These are phyloP conservation scores for Helianthus annuus DNA, from an alignment of 129 eudicot species.

Conservation along the genomic window HanXRQr2.0-SUNRISE NC_035449.2:179238833-179239332, in stretches of 20 bases:
- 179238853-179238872: no score
- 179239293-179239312: slow-evolving; percentile 65
- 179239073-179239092: slow-evolving; percentile 51
- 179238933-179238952: no score
- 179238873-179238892: no score
- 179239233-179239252: slow-evolving; percentile 49
- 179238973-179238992: not conserved
- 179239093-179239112: slow-evolving; percentile 48
- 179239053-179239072: slow-evolving; percentile 1
- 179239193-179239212: slow-evolving; percentile 44
- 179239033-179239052: not conserved
- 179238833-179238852: no score
- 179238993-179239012: not conserved
- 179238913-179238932: no score
- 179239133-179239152: slow-evolving; percentile 63
- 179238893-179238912: no score
- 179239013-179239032: not conserved
- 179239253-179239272: slow-evolving; percentile 64
- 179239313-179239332: slow-evolving; percentile 65
- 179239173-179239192: slow-evolving; percentile 60
- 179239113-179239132: slow-evolving; percentile 52
- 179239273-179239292: slow-evolving; percentile 59
- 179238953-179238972: no score
- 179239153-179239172: slow-evolving; percentile 52
- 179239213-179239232: slow-evolving; percentile 40